Conservation (phyloP, 208 protist genomes). For the Tritrichomonas foetus region DNA sequence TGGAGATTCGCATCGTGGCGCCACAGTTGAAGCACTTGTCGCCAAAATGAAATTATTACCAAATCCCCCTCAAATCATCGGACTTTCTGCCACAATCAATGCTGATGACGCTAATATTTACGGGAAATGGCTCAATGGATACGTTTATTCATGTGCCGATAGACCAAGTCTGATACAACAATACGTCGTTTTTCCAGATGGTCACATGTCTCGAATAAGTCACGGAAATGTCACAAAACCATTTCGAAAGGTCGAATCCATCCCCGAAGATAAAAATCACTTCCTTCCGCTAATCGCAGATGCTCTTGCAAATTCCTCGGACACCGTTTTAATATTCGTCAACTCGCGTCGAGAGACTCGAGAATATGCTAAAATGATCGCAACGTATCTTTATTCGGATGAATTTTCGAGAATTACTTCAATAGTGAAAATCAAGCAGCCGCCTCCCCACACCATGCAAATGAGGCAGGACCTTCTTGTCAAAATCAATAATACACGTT, state of each 20-base stretch:
- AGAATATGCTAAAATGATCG: not conserved
- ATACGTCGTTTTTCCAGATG: not conserved
- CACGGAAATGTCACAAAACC: not conserved
- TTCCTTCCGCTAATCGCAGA: not conserved
- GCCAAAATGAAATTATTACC: not conserved
- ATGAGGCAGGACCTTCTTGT: not conserved
- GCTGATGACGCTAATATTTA: not conserved
- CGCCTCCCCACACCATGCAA: not conserved
- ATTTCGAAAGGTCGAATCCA: not conserved
- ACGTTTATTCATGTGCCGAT: not conserved
- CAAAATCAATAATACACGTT: not conserved
- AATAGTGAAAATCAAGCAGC: not conserved
- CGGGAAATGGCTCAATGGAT: not conserved
- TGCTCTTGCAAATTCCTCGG: not conserved
- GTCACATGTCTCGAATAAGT: not conserved
- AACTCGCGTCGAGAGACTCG: not conserved
- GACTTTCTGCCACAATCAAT: not conserved
- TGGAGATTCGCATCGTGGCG: not conserved
- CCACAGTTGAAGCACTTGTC: not conserved
- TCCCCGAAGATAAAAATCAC: not conserved
- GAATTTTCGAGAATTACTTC: not conserved
- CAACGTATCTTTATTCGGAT: not conserved
- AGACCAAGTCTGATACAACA: not conserved
- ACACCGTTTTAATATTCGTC: not conserved
- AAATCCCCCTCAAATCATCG: not conserved